Evolutionary conservation across 2,329 filamentous ascomycete species (phyloP).

Genomic region (Venturia effusa): DNA sequence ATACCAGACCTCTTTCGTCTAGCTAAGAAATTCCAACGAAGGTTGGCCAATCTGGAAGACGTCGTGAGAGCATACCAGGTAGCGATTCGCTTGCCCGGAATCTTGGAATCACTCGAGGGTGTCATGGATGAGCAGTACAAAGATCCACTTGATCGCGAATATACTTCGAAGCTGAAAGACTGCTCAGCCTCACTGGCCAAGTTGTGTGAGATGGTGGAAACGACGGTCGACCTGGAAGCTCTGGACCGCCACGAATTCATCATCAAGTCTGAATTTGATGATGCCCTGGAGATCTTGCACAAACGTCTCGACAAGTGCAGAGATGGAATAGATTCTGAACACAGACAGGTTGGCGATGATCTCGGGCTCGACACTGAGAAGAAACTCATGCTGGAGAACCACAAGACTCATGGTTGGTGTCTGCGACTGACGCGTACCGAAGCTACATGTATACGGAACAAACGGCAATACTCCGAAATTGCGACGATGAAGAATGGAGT

Average conservation of each 20-base stretch:
- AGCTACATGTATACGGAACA: constrained; percentile 86
- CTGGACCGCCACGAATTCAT: constrained; percentile 96
- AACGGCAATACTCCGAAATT: constrained; percentile 81
- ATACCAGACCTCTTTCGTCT: constrained; percentile 91
- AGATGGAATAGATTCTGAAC: constrained; percentile 74
- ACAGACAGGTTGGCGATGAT: constrained; percentile 64
- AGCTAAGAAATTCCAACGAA: constrained; percentile 88
- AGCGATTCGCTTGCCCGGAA: constrained; percentile 79
- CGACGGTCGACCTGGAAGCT: constrained; percentile 89
- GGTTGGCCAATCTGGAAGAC: constrained; percentile 84
- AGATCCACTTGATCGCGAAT: constrained; percentile 73
- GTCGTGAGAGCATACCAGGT: constrained; percentile 94
- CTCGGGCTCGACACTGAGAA: constrained; percentile 91
- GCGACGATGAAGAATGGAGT: constrained; percentile 98
- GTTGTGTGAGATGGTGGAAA: constrained; percentile 96
- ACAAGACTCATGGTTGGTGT: constrained; percentile 92
- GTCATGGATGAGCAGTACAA: constrained; percentile 95
- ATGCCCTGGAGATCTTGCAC: constrained; percentile 73
- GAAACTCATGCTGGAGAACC: constrained; percentile 95
- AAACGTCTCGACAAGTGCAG: constrained; percentile 81
- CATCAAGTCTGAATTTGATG: constrained; percentile 97
- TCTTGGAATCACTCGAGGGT: constrained; percentile 77
- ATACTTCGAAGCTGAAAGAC: constrained; percentile 60
- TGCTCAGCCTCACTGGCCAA: constrained; percentile 71
- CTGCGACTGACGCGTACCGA: constrained; percentile 81